phyloP scores from a whole-genome alignment of 495 filamentous ascomycete genomes.

The Penicillium verhagenii region DNA sequence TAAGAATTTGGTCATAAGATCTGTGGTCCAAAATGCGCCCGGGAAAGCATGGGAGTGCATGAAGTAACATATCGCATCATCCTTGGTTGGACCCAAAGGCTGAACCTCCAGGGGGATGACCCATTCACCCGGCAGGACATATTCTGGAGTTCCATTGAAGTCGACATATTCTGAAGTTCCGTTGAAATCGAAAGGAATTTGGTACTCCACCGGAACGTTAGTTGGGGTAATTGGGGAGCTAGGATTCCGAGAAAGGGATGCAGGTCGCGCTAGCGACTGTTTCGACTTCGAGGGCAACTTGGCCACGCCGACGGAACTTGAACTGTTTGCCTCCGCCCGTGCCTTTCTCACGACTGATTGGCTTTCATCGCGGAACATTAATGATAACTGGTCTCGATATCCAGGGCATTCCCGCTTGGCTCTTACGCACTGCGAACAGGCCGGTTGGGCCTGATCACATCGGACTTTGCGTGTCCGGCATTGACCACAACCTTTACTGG shows the following conservation, averaged over 20 bases:
- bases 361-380: conserved; percentile 75
- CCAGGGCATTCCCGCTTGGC: conserved; percentile 65
- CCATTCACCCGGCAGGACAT: conserved; percentile 5
- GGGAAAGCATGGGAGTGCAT: conserved; percentile 40
- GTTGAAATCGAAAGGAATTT: conserved; percentile 15
- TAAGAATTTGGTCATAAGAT: conserved; percentile 26
- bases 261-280: too few relatives aligned
- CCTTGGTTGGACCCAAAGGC: conserved; percentile 25
- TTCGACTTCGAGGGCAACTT: conserved; percentile 8
- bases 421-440: conserved; percentile 67
- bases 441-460: conserved; percentile 63
- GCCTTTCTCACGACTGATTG: conserved; percentile 65
- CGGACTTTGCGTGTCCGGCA: conserved; percentile 65
- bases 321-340: conserved; percentile 35
- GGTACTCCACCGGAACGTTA: conserved; percentile 11
- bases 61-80: conserved; percentile 47
- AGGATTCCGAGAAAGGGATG: conserved; percentile 5
- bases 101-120: conserved; percentile 21
- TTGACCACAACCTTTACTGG: conserved; percentile 70
- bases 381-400: conserved; percentile 64
- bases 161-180: conserved; percentile 19
- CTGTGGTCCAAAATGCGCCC: conserved; percentile 32
- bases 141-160: conserved; percentile 19
- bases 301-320: conserved; percentile 5
- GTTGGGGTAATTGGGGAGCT: conserved; percentile 5